Evolutionary conservation across 163 green algal species (phyloP).

Genomic region (Chlorella variabilis): DNA sequence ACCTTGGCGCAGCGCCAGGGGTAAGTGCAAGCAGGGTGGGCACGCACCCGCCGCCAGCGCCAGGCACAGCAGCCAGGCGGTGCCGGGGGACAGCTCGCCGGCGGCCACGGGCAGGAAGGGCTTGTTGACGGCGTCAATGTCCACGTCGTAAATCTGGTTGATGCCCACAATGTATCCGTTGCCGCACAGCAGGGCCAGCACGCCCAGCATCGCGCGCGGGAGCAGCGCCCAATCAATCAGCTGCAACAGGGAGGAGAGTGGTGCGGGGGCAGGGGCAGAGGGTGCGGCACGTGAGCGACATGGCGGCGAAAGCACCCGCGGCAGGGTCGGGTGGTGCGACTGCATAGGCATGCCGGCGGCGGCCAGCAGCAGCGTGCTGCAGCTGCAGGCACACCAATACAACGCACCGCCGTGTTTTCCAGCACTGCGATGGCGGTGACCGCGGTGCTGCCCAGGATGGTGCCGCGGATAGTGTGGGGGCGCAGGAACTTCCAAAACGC

Average conservation of each 20-base stretch:
- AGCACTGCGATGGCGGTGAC: conserved; percentile 78
- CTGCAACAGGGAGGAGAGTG: conserved; percentile 1
- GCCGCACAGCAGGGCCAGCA: conserved; percentile 91
- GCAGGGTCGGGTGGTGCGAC: no score
- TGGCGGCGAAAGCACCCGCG: no score
- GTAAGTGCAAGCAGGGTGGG: no score
- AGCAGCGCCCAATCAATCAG: conserved; percentile 92
- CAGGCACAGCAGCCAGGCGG: conserved; percentile 83
- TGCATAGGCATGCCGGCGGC: no score
- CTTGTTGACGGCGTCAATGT: conserved; percentile 99
- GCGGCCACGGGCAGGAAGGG: conserved; percentile 96
- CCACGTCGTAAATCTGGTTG: conserved; percentile 98
- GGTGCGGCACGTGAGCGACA: not conserved
- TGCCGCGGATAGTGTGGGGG: conserved; percentile 97
- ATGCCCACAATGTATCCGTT: conserved; percentile 99
- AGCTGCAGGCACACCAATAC: no score
- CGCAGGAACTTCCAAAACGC: conserved; percentile 99
- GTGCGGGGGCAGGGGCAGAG: not conserved
- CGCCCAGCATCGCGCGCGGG: conserved; percentile 82
- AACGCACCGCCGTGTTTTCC: conserved; percentile 59
- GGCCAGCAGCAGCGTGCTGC: no score
- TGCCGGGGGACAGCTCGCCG: conserved; percentile 81
- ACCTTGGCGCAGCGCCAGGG: no score
- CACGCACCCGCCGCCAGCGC: conserved; percentile 59
- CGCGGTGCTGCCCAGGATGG: conserved; percentile 88